Base-by-base conservation (phyloP, 139 green algal genomes). In the Tetraselmis chui region DNA sequence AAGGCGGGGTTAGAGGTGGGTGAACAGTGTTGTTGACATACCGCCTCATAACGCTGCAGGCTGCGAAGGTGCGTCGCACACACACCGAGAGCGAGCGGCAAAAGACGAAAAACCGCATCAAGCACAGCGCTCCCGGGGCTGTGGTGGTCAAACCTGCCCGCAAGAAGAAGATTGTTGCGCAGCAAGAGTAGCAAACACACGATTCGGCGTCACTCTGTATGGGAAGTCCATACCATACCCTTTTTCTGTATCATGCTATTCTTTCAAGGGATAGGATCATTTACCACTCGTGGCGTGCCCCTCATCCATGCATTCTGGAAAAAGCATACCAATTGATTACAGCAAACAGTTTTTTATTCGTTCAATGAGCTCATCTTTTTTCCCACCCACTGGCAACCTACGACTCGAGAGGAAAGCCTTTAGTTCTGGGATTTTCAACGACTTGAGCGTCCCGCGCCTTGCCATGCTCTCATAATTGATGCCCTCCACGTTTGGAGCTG, bases 91-190 rank as follows among this genome's bases (percentile, higher is more conserved):
- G 90, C 1, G 96, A 97, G 77, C 86, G 85, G 23, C 84, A 89
- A 29, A 97, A 97, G 90, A 85, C 92, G 79, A 80, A 90, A 76
- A 90, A 91, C 75, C 87, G 90, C 45, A 91, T 96, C 29, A 86
- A 87, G 67, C 94, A 99, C 89, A 93, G 83, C 29, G 88, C 89
- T 1, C 94, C 95, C 0, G 94, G 93, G 30, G 88, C 80, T 30
- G 89, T 98, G 67, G 86, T 90, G 29, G 76, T 96, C 83, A 97
- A 96, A 86, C 86, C 95, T 0, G 93, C 93, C 0, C 89, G 96
- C 28, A 96, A 97, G 84, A 96, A 95, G 87, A 97, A 97, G 88
- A 92, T 98, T 76, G 80, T 98, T 1, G 89, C 88, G 75, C 88
- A 97, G 80, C 28, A 96, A 79, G 93, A 98, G 85, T 98, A 67